Evolutionary conservation across 352 stramenopile species (phyloP).

Genomic region (Globisporangium camurandrum): DNA sequence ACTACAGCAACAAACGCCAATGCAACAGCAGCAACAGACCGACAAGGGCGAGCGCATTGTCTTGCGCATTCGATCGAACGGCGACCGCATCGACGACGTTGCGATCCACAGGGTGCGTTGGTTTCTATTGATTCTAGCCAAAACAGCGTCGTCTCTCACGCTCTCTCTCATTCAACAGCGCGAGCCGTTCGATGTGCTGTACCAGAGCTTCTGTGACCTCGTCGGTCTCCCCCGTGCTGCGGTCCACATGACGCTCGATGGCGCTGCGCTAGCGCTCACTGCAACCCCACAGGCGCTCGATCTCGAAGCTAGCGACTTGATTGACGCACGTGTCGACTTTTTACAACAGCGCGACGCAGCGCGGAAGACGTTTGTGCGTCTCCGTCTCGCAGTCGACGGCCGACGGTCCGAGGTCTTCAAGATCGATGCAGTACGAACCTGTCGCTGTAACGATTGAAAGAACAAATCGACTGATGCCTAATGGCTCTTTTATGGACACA

Average conservation of each 20-base stretch:
- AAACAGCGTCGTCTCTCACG: too few species aligned
- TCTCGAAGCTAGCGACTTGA: constrained; percentile 32
- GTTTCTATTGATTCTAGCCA: not conserved
- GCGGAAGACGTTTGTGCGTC: constrained; percentile 51
- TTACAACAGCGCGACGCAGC: constrained; percentile 29
- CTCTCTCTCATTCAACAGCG: constrained; percentile 24
- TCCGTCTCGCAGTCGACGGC: constrained; percentile 45
- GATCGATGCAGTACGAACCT: constrained; percentile 59
- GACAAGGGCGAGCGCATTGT: constrained; percentile 49
- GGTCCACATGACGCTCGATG: constrained; percentile 58
- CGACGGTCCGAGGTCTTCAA: constrained; percentile 54
- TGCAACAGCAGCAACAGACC: not conserved
- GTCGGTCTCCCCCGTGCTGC: constrained; percentile 49
- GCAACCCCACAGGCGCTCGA: constrained; percentile 16
- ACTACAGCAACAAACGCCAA: not conserved
- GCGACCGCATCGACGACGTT: constrained; percentile 41
- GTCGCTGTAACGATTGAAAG: too few species aligned
- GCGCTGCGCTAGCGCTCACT: constrained; percentile 20
- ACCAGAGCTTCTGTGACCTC: constrained; percentile 53
- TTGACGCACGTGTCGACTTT: constrained; percentile 74
- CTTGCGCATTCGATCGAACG: constrained; percentile 56
- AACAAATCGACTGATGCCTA: too few species aligned
- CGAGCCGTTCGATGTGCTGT: constrained; percentile 54
- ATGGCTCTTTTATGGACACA: too few species aligned
- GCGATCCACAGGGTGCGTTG: constrained; percentile 39